Evolutionary conservation across 805 yeast genomes (phyloP).

Genomic region (Saitoella complicata): DNA sequence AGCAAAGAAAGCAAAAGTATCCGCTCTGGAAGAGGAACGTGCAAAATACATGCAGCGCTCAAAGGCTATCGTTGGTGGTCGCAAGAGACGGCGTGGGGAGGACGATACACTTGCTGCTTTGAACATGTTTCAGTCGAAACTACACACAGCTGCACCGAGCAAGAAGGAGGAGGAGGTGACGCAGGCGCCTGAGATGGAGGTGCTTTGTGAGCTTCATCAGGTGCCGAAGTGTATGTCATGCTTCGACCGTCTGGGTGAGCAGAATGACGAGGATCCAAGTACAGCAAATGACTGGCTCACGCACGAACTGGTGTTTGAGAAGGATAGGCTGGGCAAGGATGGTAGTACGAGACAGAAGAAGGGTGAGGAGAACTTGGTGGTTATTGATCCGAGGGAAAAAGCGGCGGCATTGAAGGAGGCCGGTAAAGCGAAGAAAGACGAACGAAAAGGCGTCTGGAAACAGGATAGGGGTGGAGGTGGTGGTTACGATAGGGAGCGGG

Average conservation of each 20-base stretch:
- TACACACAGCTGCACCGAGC: conserved; percentile 7
- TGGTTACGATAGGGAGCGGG: too few relatives aligned
- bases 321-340: too few relatives aligned
- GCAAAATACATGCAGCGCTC: conserved; percentile 6
- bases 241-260: neutral
- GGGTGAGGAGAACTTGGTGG: too few relatives aligned
- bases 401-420: too few relatives aligned
- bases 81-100: conserved; percentile 13
- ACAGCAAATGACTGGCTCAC: too few relatives aligned
- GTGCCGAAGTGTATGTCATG: conserved; percentile 14
- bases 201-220: conserved; percentile 12
- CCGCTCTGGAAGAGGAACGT: conserved; percentile 21
- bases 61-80: neutral
- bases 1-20: conserved; percentile 3
- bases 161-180: neutral
- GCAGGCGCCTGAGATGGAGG: conserved; percentile 2
- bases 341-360: too few relatives aligned
- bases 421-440: too few relatives aligned
- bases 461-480: too few relatives aligned
- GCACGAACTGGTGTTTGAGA: too few relatives aligned
- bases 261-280: neutral
- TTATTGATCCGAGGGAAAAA: too few relatives aligned
- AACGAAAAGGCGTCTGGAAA: too few relatives aligned
- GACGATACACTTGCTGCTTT: conserved; percentile 18
- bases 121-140: conserved; percentile 17